phyloP scores from a whole-genome alignment of 2,329 filamentous ascomycete genomes.

The Eutypella sp. region DNA sequence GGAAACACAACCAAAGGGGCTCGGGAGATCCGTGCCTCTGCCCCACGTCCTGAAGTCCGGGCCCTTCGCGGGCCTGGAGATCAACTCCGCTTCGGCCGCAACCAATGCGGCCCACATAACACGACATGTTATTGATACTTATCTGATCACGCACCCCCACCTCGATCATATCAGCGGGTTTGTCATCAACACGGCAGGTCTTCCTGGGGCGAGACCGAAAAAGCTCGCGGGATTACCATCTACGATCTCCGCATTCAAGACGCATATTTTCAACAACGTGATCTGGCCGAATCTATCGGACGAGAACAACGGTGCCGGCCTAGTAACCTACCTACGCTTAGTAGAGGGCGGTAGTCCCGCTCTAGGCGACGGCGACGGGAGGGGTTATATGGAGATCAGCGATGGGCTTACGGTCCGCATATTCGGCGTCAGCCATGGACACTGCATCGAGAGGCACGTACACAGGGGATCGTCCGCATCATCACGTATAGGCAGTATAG shows the following conservation, averaged over 20 bases:
- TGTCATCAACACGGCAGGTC: conserved; percentile 85
- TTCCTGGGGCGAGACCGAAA: conserved; percentile 77
- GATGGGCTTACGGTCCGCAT: conserved; percentile 86
- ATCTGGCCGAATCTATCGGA: conserved; percentile 98
- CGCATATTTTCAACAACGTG: conserved; percentile 93
- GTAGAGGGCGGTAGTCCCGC: conserved; percentile 84
- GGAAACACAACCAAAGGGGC: conserved; percentile 35
- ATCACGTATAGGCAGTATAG: conserved; percentile 45
- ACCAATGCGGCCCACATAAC: conserved; percentile 81
- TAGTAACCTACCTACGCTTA: conserved; percentile 85
- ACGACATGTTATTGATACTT: conserved; percentile 74
- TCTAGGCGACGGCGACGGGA: conserved; percentile 71
- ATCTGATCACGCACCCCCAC: conserved; percentile 95
- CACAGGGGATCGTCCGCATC: conserved; percentile 58
- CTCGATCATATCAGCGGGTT: conserved; percentile 90
- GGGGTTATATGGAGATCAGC: conserved; percentile 82
- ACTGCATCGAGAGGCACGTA: conserved; percentile 70
- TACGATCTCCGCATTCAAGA: conserved; percentile 89
- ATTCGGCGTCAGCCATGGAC: conserved; percentile 83
- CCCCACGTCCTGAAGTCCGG: conserved; percentile 58
- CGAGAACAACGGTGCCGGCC: conserved; percentile 88
- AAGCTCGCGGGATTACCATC: conserved; percentile 78
- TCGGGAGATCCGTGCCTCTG: conserved; percentile 32
- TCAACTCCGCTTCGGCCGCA: conserved; percentile 60
- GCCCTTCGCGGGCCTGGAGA: conserved; percentile 73